A percentile compares a stretch with the other conserved stretches of the same genome.
phyloP scores from a whole-genome alignment of 306 rosid genomes.

The Inga laurina region DNA sequence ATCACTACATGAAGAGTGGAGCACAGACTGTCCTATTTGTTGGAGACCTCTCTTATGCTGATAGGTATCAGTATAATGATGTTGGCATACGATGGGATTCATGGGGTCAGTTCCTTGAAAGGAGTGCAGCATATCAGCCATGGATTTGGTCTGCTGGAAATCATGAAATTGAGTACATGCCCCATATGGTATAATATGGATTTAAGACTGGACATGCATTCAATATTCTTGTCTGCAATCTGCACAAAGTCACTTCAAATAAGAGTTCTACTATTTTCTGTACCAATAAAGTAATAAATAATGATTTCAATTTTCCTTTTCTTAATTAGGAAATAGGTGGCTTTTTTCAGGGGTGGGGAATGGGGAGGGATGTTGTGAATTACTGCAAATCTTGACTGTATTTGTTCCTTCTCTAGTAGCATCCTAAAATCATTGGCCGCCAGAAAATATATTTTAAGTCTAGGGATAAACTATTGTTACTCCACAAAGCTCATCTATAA shows the following conservation, averaged over 20 bases:
- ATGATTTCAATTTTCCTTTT: constrained; percentile 18
- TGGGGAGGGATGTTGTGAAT: neutral
- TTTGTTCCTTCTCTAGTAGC: constrained; percentile 20
- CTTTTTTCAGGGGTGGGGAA: neutral
- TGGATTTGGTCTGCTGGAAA: constrained; percentile 95
- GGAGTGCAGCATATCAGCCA: constrained; percentile 83
- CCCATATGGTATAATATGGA: constrained; percentile 68
- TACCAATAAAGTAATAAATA: constrained; percentile 8
- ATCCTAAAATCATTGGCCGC: neutral
- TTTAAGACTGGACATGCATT: constrained; percentile 12
- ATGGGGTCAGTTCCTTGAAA: constrained; percentile 83
- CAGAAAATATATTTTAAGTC: neutral
- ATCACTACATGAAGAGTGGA: constrained; percentile 84
- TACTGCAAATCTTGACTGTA: constrained; percentile 7
- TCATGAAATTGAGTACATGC: constrained; percentile 93
- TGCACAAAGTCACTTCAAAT: constrained; percentile 6
- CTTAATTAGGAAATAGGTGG: constrained; percentile 23
- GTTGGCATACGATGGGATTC: constrained; percentile 95
- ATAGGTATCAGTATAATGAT: constrained; percentile 73
- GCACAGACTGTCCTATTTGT: constrained; percentile 78
- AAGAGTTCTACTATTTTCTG: constrained; percentile 20
- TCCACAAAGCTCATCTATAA: constrained; percentile 23
- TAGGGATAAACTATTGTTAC: neutral
- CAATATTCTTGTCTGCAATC: constrained; percentile 11
- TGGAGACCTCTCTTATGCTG: constrained; percentile 97